Conservation (phyloP, 257 asterid genomes). For the Avicennia marina region DNA sequence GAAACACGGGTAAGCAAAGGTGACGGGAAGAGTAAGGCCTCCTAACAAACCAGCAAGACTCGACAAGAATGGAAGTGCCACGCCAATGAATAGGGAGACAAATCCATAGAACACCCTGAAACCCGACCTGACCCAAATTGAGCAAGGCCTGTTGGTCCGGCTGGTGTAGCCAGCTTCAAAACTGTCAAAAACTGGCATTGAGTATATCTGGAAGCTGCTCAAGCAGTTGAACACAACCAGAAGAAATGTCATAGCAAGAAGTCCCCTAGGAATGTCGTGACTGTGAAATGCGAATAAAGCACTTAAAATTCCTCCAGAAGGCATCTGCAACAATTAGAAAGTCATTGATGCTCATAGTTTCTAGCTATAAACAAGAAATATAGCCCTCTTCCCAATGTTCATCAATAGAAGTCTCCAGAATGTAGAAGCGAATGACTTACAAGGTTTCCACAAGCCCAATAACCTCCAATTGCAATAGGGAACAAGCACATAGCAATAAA, state of each 20-base stretch:
- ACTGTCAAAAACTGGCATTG: conserved; percentile 97
- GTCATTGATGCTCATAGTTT: too few species aligned
- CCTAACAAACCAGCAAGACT: conserved; percentile 93
- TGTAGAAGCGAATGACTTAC: conserved; percentile 55
- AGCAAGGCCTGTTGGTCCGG: conserved; percentile 87
- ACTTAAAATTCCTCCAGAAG: conserved; percentile 78
- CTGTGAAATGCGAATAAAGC: conserved; percentile 75
- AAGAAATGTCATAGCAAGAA: conserved; percentile 76
- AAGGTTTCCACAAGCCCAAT: conserved; percentile 96
- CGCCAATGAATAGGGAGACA: conserved; percentile 77
- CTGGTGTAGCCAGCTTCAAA: conserved; percentile 90
- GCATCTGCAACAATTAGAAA: conserved; percentile 58
- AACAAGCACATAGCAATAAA: conserved; percentile 86
- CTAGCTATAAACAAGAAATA: too few species aligned
- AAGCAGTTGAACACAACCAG: conserved; percentile 96
- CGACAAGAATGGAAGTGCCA: conserved; percentile 90
- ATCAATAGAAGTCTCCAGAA: too few species aligned
- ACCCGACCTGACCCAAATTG: conserved; percentile 96
- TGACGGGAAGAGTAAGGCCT: conserved; percentile 96
- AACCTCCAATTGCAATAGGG: conserved; percentile 95
- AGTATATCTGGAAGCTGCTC: conserved; percentile 97
- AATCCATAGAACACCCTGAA: conserved; percentile 85
- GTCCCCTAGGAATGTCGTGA: conserved; percentile 79
- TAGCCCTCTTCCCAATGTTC: too few species aligned
- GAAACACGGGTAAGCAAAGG: conserved; percentile 98